Percentiles rank a stretch among this genome's conserved stretches.
Conservation (phyloP, 768 basidiomycete genomes). For the Hirschioporus abietinus region DNA sequence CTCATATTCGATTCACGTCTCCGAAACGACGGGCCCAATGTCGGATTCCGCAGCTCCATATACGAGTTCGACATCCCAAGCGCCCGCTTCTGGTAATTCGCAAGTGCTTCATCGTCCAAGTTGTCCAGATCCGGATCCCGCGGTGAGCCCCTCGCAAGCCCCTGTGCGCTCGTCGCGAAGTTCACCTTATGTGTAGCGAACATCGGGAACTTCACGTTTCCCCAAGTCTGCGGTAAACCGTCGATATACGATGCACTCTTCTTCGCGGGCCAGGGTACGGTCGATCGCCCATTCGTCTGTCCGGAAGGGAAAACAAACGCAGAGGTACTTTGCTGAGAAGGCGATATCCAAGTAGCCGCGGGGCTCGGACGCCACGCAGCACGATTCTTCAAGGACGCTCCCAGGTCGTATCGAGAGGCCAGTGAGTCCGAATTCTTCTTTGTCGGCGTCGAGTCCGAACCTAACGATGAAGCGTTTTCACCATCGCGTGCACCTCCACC, state of each 20-base stretch:
- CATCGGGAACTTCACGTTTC: not conserved
- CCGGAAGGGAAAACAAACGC: not conserved
- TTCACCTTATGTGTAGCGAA: slow-evolving; percentile 16
- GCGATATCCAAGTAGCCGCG: slow-evolving; percentile 21
- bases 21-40: not conserved
- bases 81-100: not conserved
- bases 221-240: not conserved
- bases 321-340: slow-evolving; percentile 18
- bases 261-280: slow-evolving; percentile 34
- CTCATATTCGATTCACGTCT: not conserved
- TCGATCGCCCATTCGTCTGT: slow-evolving; percentile 7
- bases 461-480: not conserved
- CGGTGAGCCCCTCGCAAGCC: slow-evolving; percentile 39
- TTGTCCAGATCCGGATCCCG: slow-evolving; percentile 28
- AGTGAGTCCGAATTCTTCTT: slow-evolving; percentile 32
- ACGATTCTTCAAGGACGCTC: slow-evolving; percentile 40
- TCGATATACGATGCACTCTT: slow-evolving; percentile 7
- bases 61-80: not conserved
- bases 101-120: not conserved
- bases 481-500: not conserved
- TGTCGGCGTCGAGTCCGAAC: not conserved
- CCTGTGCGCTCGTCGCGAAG: slow-evolving; percentile 8
- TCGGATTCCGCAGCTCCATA: not conserved
- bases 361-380: slow-evolving; percentile 31
- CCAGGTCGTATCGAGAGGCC: slow-evolving; percentile 55